Evolutionary conservation across 768 basidiomycete species (phyloP).

Genomic region (Psilocybe tampanensis): DNA sequence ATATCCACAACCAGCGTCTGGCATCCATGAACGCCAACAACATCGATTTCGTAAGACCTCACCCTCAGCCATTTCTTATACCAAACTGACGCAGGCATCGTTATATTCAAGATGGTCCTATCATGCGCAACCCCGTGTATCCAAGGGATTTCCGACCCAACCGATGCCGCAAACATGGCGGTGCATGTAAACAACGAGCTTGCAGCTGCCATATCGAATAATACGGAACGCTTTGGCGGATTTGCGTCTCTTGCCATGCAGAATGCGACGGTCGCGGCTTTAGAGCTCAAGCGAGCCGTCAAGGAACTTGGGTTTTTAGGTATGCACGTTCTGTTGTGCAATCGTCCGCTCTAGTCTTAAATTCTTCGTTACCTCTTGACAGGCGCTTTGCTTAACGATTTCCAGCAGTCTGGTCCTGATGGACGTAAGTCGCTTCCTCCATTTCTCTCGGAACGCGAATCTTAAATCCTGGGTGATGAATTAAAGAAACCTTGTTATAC

Average conservation of each 20-base stretch:
- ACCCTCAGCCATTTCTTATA: neutral
- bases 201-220: constrained; percentile 38
- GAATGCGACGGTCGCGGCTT: constrained; percentile 41
- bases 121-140: constrained; percentile 40
- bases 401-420: constrained; percentile 43
- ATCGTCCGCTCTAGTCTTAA: neutral
- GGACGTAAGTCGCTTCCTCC: constrained; percentile 30
- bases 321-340: neutral
- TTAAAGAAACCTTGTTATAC: constrained; percentile 36
- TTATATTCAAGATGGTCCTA: constrained; percentile 35
- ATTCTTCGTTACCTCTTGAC: neutral
- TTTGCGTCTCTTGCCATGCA: constrained; percentile 48
- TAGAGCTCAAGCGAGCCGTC: constrained; percentile 42
- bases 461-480: neutral
- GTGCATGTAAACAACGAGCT: constrained; percentile 37
- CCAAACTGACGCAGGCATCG: too few relatives aligned
- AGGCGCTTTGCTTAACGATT: constrained; percentile 46
- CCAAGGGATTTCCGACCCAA: constrained; percentile 39
- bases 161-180: constrained; percentile 34
- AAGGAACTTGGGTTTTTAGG: constrained; percentile 42
- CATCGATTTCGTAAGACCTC: constrained; percentile 36
- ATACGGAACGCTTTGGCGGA: constrained; percentile 41
- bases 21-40: constrained; percentile 37
- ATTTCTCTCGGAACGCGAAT: neutral
- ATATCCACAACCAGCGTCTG: constrained; percentile 41